phyloP scores from a whole-genome alignment of 495 filamentous ascomycete genomes.

The Aspergillus nidulans region DNA sequence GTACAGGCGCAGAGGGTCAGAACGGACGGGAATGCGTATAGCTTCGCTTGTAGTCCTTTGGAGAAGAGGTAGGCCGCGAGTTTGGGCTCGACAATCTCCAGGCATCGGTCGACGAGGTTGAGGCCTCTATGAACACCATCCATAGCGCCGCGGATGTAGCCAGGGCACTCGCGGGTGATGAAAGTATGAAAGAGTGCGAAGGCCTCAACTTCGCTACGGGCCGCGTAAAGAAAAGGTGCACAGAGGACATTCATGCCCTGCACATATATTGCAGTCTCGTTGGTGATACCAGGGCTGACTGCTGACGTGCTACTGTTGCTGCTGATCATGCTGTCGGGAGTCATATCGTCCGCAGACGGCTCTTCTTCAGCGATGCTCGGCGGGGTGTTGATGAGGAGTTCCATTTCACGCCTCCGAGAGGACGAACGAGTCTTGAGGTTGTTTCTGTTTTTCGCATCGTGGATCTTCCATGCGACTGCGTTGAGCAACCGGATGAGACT shows the following conservation, averaged over 20 bases:
- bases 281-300: slow-evolving; percentile 25
- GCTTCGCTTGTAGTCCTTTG: slow-evolving; percentile 83
- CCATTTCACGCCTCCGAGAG: slow-evolving; percentile 35
- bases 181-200: slow-evolving; percentile 88
- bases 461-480: slow-evolving; percentile 87
- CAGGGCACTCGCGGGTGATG: slow-evolving; percentile 83
- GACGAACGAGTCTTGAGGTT: slow-evolving; percentile 33
- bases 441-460: slow-evolving; percentile 61
- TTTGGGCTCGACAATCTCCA: slow-evolving; percentile 86
- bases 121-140: slow-evolving; percentile 93
- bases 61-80: slow-evolving; percentile 75
- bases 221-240: slow-evolving; percentile 93
- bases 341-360: slow-evolving; percentile 17
- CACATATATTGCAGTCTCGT: slow-evolving; percentile 79
- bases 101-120: slow-evolving; percentile 81
- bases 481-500: slow-evolving; percentile 95
- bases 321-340: slow-evolving; percentile 41
- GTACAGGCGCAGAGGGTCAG: slow-evolving; percentile 94
- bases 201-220: slow-evolving; percentile 89
- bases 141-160: slow-evolving; percentile 94
- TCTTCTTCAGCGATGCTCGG: slow-evolving; percentile 46
- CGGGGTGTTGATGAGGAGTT: slow-evolving; percentile 37
- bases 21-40: slow-evolving; percentile 97
- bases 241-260: slow-evolving; percentile 99
- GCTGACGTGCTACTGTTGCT: slow-evolving; percentile 15